These are phyloP conservation scores for Inga oerstediana DNA, from an alignment of 306 rosid species.

Conservation along the genomic window DNA sequence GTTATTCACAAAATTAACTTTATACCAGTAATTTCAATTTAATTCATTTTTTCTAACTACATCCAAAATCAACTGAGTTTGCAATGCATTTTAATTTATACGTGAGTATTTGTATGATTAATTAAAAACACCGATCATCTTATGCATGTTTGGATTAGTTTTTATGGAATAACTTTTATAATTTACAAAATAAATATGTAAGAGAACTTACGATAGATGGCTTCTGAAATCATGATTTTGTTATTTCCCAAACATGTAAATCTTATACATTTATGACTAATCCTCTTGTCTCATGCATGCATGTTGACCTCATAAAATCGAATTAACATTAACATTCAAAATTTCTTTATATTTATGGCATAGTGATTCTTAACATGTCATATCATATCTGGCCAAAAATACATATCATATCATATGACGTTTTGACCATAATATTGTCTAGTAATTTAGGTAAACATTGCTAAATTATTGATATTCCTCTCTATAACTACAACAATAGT, in stretches of 20 bases:
- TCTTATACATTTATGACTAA: background rate
- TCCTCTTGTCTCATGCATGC: background rate
- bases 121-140: background rate
- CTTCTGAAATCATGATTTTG: too few species aligned
- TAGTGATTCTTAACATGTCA: background rate
- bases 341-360: background rate
- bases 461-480: background rate
- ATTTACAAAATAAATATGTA: too few species aligned
- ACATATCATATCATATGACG: background rate
- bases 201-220: too few species aligned
- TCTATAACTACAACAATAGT: background rate
- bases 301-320: background rate
- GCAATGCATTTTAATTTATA: background rate
- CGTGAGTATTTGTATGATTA: background rate
- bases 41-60: background rate
- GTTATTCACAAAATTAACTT: background rate
- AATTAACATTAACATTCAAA: background rate
- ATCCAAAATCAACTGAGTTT: background rate
- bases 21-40: background rate
- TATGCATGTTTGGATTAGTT: too few species aligned
- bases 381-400: background rate
- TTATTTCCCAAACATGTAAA: too few species aligned
- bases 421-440: background rate
- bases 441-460: background rate
- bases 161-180: too few species aligned